A percentile compares a stretch with the other conserved stretches of the same genome.
phyloP scores from a whole-genome alignment of 495 filamentous ascomycete genomes.

The Neurospora tetraspora region DNA sequence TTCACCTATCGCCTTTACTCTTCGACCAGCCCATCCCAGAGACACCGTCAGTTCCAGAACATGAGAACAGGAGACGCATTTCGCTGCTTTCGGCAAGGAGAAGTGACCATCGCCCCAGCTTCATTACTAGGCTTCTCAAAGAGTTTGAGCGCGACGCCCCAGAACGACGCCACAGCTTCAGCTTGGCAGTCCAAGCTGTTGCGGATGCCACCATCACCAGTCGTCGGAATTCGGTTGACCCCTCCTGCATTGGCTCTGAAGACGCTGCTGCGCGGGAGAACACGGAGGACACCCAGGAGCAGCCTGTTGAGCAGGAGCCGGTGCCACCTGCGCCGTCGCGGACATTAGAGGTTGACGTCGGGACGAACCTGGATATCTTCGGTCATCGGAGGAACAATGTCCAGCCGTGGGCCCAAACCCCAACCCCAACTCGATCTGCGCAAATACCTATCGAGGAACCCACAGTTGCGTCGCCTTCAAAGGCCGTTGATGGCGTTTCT shows the following conservation, averaged over 20 bases:
- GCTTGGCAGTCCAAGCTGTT: neutral
- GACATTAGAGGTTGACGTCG: slow-evolving; percentile 17
- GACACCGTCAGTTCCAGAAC: slow-evolving; percentile 5
- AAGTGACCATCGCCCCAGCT: slow-evolving; percentile 16
- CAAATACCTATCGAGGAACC: neutral
- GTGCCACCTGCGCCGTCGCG: neutral
- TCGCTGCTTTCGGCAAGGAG: slow-evolving; percentile 20
- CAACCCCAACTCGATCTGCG: neutral
- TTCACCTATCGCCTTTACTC: slow-evolving; percentile 15
- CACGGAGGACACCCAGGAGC: neutral
- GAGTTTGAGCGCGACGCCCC: slow-evolving; percentile 7
- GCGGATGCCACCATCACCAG: neutral
- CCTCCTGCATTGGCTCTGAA: neutral
- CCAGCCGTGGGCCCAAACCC: neutral
- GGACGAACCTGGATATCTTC: slow-evolving; percentile 22
- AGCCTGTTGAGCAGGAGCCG: neutral
- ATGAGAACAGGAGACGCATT: slow-evolving; percentile 19
- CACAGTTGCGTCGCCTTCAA: neutral
- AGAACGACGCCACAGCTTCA: slow-evolving; percentile 23
- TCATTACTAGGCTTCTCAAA: slow-evolving; percentile 7
- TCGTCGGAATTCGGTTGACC: neutral
- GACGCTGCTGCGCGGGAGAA: neutral
- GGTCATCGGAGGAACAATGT: slow-evolving; percentile 2
- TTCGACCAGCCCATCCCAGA: slow-evolving; percentile 22
- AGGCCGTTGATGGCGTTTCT: neutral